phyloP scores from a whole-genome alignment of 768 basidiomycete species.

The Suillus variegatus region DNA sequence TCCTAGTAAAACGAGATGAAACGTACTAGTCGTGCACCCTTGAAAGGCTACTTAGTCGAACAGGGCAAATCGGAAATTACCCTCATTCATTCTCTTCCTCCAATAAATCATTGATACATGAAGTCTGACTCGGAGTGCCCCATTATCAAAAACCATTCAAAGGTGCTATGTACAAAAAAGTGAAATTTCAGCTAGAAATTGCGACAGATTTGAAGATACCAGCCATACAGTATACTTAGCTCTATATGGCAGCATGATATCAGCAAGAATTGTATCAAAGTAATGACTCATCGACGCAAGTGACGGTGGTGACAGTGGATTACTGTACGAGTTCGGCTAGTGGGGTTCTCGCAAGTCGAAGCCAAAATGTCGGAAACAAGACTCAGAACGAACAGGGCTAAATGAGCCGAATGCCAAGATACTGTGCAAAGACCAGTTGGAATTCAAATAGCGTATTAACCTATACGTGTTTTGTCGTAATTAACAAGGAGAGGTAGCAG shows the following conservation, averaged over 20 bases:
- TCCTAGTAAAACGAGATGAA: slow-evolving; percentile 37
- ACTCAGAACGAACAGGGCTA: not conserved
- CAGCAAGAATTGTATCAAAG: no score
- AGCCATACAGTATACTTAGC: no score
- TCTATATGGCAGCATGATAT: no score
- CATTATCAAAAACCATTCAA: no score
- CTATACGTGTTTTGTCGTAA: not conserved
- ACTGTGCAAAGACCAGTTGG: not conserved
- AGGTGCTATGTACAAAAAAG: no score
- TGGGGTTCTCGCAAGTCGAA: slow-evolving; percentile 33
- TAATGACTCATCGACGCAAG: no score
- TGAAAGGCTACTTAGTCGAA: not conserved
- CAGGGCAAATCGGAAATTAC: not conserved
- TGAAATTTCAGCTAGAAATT: no score
- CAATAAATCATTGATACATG: no score
- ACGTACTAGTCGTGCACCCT: not conserved
- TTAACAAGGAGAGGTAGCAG: not conserved
- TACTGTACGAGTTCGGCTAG: slow-evolving; percentile 47
- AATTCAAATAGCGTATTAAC: slow-evolving; percentile 4
- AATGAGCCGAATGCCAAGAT: not conserved
- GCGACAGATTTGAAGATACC: no score
- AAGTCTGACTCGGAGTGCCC: no score
- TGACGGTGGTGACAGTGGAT: no score
- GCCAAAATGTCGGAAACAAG: not conserved
- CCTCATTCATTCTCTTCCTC: slow-evolving; percentile 20